Evolutionary conservation across 2,329 filamentous ascomycete genomes (phyloP), one percentile per base, ranked within the genome.

Genomic region (Cladosporium austrohemisphaericum): DNA sequence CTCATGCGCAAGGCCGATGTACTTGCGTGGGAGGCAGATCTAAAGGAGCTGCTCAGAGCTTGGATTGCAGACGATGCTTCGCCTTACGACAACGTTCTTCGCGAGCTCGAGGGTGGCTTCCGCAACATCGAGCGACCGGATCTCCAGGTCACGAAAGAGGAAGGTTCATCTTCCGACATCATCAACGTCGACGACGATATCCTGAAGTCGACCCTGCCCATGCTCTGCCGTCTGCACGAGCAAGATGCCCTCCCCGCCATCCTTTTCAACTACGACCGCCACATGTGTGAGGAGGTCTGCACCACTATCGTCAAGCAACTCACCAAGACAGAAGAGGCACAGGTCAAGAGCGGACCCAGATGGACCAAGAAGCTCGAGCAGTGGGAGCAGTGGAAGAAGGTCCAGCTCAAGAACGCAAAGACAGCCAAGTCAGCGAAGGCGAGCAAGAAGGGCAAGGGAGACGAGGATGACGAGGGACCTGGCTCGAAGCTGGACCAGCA

Each of bases 191-290:
- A 44, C 14, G 45, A 55, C n/a, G 50, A 57, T 29, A 57, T 76
- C 9, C 57, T 66, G 23, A 57, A 60, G 18, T 77, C 75, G 8
- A 80, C 77, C 3, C 67, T 86, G 14, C 75, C 80, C 1, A 67
- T 88, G 23, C 69, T 85, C 0, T 74, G 70, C 13, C 76, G 81
- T 25, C 71, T 90, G 1, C 77, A 87, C 41, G 70, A 73, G 13
- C 78, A 81, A 49, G 77, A 80, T 49, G 84, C 83, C 0, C 72
- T 92, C 1, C 87, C 86, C 0, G 86, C 84, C 0, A 81, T 92
- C 10, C 65, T 90, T 1, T 92, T 92, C 72, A 87, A 88, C 61
- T 92, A 87, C 57, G 84, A 90, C 55, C 80, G 85, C 40, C 65
- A 66, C 1, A 66, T 71, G 23, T 91, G 87, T 58, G 85, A 89